A percentile compares a stretch with the other conserved stretches of the same genome.
These are phyloP conservation scores for Primulina huaijiensis DNA, from an alignment of 257 asterid species.

Conservation along the genomic window DNA sequence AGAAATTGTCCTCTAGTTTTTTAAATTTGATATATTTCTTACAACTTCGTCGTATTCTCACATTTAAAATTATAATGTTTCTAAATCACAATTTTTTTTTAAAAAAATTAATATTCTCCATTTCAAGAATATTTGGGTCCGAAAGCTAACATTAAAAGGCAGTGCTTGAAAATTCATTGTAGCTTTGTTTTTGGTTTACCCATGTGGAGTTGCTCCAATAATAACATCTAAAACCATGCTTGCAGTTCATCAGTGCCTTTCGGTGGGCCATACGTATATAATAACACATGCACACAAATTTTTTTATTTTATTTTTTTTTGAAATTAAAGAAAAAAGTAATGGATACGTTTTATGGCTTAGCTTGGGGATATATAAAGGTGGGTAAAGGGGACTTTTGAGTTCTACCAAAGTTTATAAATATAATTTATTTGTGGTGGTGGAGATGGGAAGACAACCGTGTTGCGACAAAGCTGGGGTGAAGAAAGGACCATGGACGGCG, in stretches of 20 bases:
- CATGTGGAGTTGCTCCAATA: conserved; percentile 44
- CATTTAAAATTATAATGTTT: too few relatives aligned
- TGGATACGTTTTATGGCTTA: conserved; percentile 25
- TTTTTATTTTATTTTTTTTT: too few relatives aligned
- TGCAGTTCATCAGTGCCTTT: conserved; percentile 61
- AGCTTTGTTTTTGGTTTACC: conserved; percentile 55
- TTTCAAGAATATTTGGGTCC: neutral
- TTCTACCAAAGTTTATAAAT: conserved; percentile 16
- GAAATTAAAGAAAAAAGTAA: conserved; percentile 5
- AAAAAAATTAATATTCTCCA: too few relatives aligned
- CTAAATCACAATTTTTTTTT: too few relatives aligned
- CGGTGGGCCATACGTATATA: conserved; percentile 52
- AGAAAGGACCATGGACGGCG: conserved; percentile 98
- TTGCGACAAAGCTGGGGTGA: conserved; percentile 92
- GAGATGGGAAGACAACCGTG: conserved; percentile 94
- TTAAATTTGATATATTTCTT: too few relatives aligned
- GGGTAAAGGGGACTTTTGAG: conserved; percentile 51
- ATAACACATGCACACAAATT: neutral
- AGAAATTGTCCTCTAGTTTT: too few relatives aligned
- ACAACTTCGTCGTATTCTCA: too few relatives aligned
- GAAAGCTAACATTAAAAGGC: neutral
- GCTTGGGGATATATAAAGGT: conserved; percentile 62
- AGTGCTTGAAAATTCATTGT: conserved; percentile 14
- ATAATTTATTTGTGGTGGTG: neutral
- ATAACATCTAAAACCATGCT: conserved; percentile 31